Base-by-base conservation (phyloP, 129 eudicot species). In the Silybum marianum region DNA sequence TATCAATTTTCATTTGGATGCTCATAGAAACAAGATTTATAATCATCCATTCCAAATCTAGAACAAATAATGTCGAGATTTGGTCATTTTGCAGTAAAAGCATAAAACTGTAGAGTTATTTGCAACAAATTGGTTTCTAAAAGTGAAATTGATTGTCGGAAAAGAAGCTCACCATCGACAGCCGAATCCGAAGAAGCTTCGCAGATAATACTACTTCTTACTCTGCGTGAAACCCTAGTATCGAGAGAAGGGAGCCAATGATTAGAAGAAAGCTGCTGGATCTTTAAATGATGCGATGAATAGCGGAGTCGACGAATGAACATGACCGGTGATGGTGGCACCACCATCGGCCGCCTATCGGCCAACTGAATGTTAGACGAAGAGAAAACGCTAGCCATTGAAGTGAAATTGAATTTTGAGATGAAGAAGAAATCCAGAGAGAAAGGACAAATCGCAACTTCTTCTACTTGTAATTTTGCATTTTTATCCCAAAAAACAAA, bases 301-400 rank as follows among this genome's bases (percentile, higher is more conserved):
- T 3, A 74, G 78, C 24, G 66, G 36, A 14, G 66, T 14, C 14
- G 66, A 44, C 38, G 78, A 18, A 71, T 6, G 48, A 71, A 71
- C 51, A 32, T 18, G 48, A 23, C 4, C 7, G 7, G 24, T 34
- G 74, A 34, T 36, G 11, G 46, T 34, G 44, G 13, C 7, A 38
- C 32, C 36, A 63, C 26, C 7, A 34, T 32, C 25, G 71, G 23
- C 18, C 48, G 58, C 72, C 69, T 6, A 28, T 16, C 72, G 21
- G 60, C 9, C 51, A 22, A 65, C 42, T 63, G 80, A 39, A 77
- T 23, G 72, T 65, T 21, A 14, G 80, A 62, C 21, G 80, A 63
- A 21, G 60, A 77, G 62, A 77, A 63, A 63, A 77, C 72, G 73
- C 62, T 77, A 51, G 80, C 80, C 80, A 77, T 77, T 54, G 8